Percentiles rank a stretch among this genome's conserved stretches.
Evolutionary conservation across 345 rosid genomes (phyloP).

Genomic region (Hevea brasiliensis): DNA sequence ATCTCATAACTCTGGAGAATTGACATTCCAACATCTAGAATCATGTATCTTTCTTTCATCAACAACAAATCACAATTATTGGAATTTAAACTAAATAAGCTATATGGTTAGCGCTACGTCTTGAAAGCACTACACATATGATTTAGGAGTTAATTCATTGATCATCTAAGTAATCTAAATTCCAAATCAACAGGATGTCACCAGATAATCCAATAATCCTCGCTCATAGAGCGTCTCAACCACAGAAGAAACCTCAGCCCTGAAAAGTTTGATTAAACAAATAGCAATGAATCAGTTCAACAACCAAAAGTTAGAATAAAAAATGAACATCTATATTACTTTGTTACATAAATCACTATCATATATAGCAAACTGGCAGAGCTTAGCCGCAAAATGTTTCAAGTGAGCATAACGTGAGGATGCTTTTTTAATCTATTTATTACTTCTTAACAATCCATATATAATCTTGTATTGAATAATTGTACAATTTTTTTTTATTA

Average conservation of each 20-base stretch:
- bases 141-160: too few species aligned
- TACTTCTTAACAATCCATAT: too few species aligned
- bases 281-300: neutral
- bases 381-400: too few species aligned
- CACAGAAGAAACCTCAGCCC: constrained; percentile 40
- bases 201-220: constrained; percentile 77
- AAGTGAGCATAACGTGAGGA: neutral
- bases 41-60: neutral
- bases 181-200: constrained; percentile 28
- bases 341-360: too few species aligned
- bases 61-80: neutral
- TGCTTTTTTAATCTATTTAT: neutral
- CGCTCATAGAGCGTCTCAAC: constrained; percentile 77
- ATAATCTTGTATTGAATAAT: too few species aligned
- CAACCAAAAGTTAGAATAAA: neutral
- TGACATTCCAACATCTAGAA: neutral
- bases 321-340: too few species aligned
- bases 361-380: too few species aligned
- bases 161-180: neutral
- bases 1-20: neutral
- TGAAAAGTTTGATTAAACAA: constrained; percentile 32
- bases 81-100: neutral
- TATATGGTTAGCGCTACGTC: neutral
- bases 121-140: neutral
- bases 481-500: too few species aligned